A percentile compares a stretch with the other conserved stretches of the same genome.
Evolutionary conservation across 495 filamentous ascomycete species (phyloP).

Genomic region (Pseudotulostoma volvatum): DNA sequence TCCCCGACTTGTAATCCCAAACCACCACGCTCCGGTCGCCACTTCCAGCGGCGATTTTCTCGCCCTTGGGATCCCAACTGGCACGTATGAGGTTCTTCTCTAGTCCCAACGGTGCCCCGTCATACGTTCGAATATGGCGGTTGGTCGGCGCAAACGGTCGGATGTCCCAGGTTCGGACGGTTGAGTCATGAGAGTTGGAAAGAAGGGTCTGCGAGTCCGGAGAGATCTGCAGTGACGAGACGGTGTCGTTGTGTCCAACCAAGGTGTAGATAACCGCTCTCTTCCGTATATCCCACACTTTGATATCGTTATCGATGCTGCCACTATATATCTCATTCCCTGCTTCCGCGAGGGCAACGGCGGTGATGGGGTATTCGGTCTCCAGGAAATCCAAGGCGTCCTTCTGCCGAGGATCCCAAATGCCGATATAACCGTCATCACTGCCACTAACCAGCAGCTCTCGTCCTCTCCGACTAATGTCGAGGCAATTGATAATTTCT

Average conservation of each 20-base stretch:
- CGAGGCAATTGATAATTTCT: conserved; percentile 80
- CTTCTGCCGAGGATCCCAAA: conserved; percentile 94
- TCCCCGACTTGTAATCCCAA: conserved; percentile 71
- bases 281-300: conserved; percentile 92
- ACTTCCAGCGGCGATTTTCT: conserved; percentile 74
- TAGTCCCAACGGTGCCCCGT: conserved; percentile 70
- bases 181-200: conserved; percentile 86
- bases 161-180: conserved; percentile 91
- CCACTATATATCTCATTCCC: conserved; percentile 93
- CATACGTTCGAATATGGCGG: conserved; percentile 67
- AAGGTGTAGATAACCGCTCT: conserved; percentile 74
- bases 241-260: conserved; percentile 77
- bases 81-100: conserved; percentile 88
- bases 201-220: conserved; percentile 82
- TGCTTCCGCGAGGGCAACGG: conserved; percentile 76
- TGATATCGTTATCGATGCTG: conserved; percentile 93
- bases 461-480: conserved; percentile 73
- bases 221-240: conserved; percentile 78
- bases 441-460: conserved; percentile 76
- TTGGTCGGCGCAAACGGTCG: conserved; percentile 83
- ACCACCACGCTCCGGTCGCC: conserved; percentile 82
- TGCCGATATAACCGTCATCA: conserved; percentile 86
- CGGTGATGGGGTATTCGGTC: conserved; percentile 85
- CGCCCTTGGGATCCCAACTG: conserved; percentile 78
- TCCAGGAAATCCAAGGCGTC: conserved; percentile 72